Evolutionary conservation across 345 rosid species (phyloP).

Genomic region (Sonneratia alba): DNA sequence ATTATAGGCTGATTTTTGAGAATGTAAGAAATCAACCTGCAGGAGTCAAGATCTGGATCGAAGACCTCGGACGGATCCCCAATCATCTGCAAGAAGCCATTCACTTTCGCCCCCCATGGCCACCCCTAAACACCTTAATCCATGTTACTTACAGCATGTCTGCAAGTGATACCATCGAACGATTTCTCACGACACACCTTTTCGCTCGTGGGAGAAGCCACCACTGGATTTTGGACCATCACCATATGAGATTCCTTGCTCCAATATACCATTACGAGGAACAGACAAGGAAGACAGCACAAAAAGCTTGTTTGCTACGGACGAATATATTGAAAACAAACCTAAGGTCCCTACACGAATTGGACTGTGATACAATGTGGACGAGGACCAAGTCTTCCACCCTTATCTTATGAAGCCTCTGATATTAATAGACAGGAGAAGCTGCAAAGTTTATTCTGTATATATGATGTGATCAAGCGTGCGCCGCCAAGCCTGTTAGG

Average conservation of each 20-base stretch:
- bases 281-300: neutral
- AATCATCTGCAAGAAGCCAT: no score
- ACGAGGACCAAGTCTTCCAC: neutral
- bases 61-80: no score
- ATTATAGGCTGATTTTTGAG: no score
- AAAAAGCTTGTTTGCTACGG: constrained; percentile 1
- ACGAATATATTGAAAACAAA: neutral
- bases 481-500: neutral
- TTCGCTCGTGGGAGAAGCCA: neutral
- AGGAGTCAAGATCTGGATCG: no score
- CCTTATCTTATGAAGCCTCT: neutral
- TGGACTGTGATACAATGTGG: neutral
- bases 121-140: no score
- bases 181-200: neutral
- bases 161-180: neutral
- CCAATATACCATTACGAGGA: neutral
- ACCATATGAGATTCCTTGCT: neutral
- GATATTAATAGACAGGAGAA: neutral
- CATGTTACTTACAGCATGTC: no score
- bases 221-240: neutral
- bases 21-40: no score
- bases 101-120: no score
- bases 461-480: neutral
- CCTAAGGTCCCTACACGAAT: neutral
- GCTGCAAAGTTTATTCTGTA: neutral